Conservation (phyloP, 192 early-diverging fungal genomes). For the Entophlyctis helioformis region DNA sequence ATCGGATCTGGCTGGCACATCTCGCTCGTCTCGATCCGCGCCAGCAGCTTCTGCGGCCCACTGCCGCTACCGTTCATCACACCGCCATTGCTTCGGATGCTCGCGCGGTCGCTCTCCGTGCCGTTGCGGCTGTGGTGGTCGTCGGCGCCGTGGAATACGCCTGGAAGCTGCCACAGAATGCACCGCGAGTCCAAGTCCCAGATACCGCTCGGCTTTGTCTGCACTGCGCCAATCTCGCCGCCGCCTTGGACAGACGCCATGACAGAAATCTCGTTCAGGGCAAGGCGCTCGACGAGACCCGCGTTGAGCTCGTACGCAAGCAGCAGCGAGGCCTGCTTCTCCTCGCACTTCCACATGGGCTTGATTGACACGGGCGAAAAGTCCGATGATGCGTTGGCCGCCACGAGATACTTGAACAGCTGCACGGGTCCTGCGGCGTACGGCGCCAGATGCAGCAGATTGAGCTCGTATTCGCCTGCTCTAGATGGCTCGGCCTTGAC, state of each 20-base stretch:
- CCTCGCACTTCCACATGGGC: constrained; percentile 27
- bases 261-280: constrained; percentile 15
- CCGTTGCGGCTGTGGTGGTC: too few relatives aligned
- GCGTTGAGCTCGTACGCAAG: constrained; percentile 23
- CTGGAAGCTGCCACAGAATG: constrained; percentile 27
- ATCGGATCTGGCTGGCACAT: constrained; percentile 9
- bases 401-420: constrained; percentile 27
- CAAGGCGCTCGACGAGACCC: constrained; percentile 3
- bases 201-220: constrained; percentile 24
- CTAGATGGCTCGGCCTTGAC: constrained; percentile 3
- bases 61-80: background rate
- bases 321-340: constrained; percentile 16
- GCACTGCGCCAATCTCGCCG: constrained; percentile 12
- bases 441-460: constrained; percentile 2
- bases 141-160: too few relatives aligned
- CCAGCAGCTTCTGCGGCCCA: constrained; percentile 19
- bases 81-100: background rate
- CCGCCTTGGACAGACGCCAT: constrained; percentile 17
- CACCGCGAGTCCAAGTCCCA: constrained; percentile 22
- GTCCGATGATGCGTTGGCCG: constrained; percentile 7
- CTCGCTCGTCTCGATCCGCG: constrained; percentile 17
- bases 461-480: constrained; percentile 12
- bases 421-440: background rate
- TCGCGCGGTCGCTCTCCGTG: too few relatives aligned
- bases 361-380: constrained; percentile 20